Conservation (phyloP, 306 rosid species). For the Urtica urens region DNA sequence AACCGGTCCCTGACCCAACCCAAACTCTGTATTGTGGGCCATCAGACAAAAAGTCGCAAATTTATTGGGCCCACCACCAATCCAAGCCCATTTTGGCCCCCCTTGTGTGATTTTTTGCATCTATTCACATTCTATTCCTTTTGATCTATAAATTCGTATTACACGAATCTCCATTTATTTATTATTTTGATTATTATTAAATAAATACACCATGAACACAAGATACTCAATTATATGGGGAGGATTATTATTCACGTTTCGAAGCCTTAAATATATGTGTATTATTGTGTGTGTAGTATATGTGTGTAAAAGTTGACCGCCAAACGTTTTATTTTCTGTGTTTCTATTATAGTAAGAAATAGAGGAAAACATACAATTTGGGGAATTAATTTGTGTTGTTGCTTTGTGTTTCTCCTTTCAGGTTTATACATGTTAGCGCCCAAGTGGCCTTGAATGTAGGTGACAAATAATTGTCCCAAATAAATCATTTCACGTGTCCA, state of each 20-base stretch:
- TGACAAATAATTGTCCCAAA: slow-evolving; percentile 15
- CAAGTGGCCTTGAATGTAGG: slow-evolving; percentile 2
- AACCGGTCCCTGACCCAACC: slow-evolving; percentile 11
- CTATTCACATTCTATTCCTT: neutral
- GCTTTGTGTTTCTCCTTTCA: neutral
- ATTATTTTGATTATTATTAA: no score
- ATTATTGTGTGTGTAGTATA: no score
- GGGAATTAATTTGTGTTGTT: neutral
- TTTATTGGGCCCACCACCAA: slow-evolving; percentile 29
- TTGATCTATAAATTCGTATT: neutral
- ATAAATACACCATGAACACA: no score
- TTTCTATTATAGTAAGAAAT: no score
- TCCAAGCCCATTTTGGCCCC: slow-evolving; percentile 25
- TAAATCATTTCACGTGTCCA: neutral
- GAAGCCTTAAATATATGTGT: no score
- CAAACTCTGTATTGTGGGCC: slow-evolving; percentile 20
- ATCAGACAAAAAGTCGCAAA: slow-evolving; percentile 15
- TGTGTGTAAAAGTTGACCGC: no score
- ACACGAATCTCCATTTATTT: no score
- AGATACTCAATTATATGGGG: no score
- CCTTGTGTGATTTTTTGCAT: neutral
- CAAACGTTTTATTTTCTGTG: no score
- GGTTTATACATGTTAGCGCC: neutral
- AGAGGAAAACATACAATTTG: no score
- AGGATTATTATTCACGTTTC: no score